phyloP scores from a whole-genome alignment of 768 basidiomycete genomes.

The Mycena venus region DNA sequence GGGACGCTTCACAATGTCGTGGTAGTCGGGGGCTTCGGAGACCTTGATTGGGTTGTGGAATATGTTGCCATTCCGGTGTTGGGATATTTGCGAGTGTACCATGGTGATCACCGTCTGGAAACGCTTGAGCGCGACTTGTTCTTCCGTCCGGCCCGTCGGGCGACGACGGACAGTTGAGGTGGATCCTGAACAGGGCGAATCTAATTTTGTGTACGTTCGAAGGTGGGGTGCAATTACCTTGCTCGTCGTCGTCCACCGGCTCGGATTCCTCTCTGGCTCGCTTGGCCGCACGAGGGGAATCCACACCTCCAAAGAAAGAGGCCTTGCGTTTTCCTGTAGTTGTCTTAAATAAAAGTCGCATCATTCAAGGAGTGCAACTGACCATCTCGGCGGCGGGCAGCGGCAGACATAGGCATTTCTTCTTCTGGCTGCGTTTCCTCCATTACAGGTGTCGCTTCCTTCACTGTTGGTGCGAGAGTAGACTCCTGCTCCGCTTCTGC shows the following conservation, averaged over 20 bases:
- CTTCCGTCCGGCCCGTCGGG: constrained; percentile 54
- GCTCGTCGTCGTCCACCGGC: constrained; percentile 75
- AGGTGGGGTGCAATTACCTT: constrained; percentile 48
- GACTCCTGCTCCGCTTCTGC: constrained; percentile 47
- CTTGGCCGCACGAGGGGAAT: constrained; percentile 68
- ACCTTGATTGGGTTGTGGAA: constrained; percentile 93
- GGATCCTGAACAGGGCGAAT: constrained; percentile 18
- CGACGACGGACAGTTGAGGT: constrained; percentile 47
- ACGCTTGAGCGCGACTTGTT: constrained; percentile 71
- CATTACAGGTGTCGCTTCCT: constrained; percentile 20
- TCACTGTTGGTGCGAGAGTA: constrained; percentile 40
- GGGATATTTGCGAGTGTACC: constrained; percentile 85
- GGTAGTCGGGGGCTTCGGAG: constrained; percentile 92
- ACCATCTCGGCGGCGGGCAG: constrained; percentile 29
- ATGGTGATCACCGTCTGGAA: constrained; percentile 88
- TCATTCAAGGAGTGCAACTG: not conserved
- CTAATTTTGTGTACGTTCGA: not conserved
- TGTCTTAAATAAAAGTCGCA: not conserved
- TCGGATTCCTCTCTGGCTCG: constrained; percentile 77
- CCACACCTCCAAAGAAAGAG: constrained; percentile 62
- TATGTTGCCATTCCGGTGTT: constrained; percentile 90
- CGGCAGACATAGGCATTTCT: constrained; percentile 28
- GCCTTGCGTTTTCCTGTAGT: constrained; percentile 76
- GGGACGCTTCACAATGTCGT: constrained; percentile 92
- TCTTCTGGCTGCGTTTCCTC: constrained; percentile 28